Conservation (phyloP, 2,329 filamentous ascomycete species). For the Penicillium sp. region DNA sequence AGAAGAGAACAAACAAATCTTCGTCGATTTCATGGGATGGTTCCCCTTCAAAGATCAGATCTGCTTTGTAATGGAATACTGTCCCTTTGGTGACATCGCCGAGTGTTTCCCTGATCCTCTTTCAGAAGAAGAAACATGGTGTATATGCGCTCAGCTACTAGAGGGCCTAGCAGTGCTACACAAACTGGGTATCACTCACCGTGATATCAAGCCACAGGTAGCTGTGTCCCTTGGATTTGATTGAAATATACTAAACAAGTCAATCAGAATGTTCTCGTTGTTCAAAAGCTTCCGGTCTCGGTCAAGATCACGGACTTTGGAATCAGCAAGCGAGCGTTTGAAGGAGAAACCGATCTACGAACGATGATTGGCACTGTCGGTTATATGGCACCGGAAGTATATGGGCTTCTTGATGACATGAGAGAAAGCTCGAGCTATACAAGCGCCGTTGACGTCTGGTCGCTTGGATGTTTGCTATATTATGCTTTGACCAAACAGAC, state of each 20-base stretch:
- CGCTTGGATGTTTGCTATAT: no score
- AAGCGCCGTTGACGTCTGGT: conserved; percentile 1
- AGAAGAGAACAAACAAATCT: no score
- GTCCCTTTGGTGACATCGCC: conserved; percentile 32
- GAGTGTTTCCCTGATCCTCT: conserved; percentile 21
- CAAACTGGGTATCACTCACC: conserved; percentile 30
- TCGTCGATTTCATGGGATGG: conserved; percentile 36
- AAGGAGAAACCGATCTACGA: conserved; percentile 5
- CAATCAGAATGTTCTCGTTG: conserved; percentile 32
- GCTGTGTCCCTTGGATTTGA: no score
- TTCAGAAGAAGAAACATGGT: conserved; percentile 24
- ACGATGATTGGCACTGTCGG: neutral
- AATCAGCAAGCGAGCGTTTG: conserved; percentile 27
- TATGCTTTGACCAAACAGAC: no score
- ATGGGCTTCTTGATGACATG: neutral
- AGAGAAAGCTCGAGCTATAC: neutral
- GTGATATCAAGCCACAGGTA: conserved; percentile 41
- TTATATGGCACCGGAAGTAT: neutral
- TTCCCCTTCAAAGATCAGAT: conserved; percentile 27
- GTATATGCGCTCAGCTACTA: conserved; percentile 29
- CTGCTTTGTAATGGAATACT: conserved; percentile 39
- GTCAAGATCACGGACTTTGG: conserved; percentile 42
- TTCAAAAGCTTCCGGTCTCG: conserved; percentile 20
- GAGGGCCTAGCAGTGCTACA: conserved; percentile 35
- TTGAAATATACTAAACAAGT: no score